Evolutionary conservation across 2,329 filamentous ascomycete genomes (phyloP).

Genomic region (Botrytis paeoniae): DNA sequence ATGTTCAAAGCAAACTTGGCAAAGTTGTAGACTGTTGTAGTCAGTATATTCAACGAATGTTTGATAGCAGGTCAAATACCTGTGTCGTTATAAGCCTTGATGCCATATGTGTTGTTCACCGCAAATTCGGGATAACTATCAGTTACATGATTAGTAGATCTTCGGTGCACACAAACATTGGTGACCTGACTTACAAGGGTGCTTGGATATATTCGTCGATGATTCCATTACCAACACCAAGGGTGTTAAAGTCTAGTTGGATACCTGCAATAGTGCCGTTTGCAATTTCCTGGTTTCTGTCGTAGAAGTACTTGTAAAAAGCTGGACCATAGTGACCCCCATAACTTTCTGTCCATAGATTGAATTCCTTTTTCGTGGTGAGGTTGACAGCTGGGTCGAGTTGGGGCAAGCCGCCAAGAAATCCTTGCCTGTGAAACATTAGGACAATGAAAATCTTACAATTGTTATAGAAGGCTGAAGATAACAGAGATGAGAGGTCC

Average conservation of each 20-base stretch:
- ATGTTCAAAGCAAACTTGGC: conserved; percentile 49
- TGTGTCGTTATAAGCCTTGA: conserved; percentile 32
- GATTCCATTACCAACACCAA: conserved; percentile 68
- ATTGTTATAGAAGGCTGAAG: neutral
- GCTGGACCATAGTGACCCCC: conserved; percentile 41
- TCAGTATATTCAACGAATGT: neutral
- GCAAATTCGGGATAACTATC: conserved; percentile 37
- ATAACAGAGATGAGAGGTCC: neutral
- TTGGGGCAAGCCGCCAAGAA: conserved; percentile 48
- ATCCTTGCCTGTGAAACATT: conserved; percentile 43
- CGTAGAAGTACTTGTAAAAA: conserved; percentile 55
- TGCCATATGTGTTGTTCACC: conserved; percentile 48
- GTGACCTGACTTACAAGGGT: conserved; percentile 24
- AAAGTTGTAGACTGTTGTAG: conserved; percentile 50
- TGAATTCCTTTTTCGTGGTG: conserved; percentile 39
- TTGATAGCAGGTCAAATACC: conserved; percentile 9
- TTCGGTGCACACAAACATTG: neutral
- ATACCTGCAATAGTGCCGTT: conserved; percentile 50
- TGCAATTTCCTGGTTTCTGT: conserved; percentile 57
- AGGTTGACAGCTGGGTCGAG: conserved; percentile 28
- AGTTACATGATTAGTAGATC: neutral
- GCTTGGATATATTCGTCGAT: conserved; percentile 60
- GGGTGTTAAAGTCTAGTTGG: conserved; percentile 55
- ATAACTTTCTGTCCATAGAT: conserved; percentile 60
- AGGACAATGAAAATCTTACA: neutral